Percentiles rank a stretch among this genome's conserved stretches.
phyloP scores from a whole-genome alignment of 2,329 filamentous ascomycete species.

The Hirsutella minnesotensis region DNA sequence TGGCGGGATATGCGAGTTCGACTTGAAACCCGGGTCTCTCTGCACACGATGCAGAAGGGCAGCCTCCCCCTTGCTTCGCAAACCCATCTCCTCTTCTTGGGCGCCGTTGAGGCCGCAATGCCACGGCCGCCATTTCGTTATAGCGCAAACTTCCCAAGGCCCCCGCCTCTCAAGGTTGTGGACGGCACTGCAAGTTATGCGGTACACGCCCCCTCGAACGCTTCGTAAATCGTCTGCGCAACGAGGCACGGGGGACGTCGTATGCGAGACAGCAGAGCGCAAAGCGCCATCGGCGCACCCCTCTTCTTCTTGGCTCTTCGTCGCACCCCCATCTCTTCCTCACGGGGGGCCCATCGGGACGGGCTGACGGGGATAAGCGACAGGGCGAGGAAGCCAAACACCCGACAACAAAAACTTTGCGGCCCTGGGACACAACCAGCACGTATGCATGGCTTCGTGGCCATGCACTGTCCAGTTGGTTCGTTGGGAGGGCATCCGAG shows the following conservation, averaged over 20 bases:
- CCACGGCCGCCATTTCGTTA: not conserved
- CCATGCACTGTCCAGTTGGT: conserved; percentile 10
- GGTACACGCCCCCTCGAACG: too few relatives aligned
- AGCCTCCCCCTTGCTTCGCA: too few relatives aligned
- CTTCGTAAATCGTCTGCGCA: too few relatives aligned
- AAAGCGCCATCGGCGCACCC: not conserved
- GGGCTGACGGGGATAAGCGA: not conserved
- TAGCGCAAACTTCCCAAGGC: not conserved
- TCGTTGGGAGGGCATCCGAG: not conserved
- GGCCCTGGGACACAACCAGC: not conserved
- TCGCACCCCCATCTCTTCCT: not conserved
- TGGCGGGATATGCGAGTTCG: too few relatives aligned
- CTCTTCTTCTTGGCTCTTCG: not conserved
- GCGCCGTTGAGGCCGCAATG: conserved; percentile 1
- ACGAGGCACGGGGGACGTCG: too few relatives aligned
- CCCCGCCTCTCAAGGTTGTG: not conserved
- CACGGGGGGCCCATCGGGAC: not conserved
- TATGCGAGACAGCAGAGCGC: not conserved
- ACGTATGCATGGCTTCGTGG: conserved; percentile 19
- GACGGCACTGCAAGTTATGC: not conserved
- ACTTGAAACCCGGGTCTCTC: too few relatives aligned
- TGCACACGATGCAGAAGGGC: too few relatives aligned
- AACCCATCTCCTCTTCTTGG: too few relatives aligned
- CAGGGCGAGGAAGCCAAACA: conserved; percentile 1
- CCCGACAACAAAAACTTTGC: not conserved